Evolutionary conservation across 2,329 filamentous ascomycete genomes (phyloP).

Genomic region (Penicillium sp.): DNA sequence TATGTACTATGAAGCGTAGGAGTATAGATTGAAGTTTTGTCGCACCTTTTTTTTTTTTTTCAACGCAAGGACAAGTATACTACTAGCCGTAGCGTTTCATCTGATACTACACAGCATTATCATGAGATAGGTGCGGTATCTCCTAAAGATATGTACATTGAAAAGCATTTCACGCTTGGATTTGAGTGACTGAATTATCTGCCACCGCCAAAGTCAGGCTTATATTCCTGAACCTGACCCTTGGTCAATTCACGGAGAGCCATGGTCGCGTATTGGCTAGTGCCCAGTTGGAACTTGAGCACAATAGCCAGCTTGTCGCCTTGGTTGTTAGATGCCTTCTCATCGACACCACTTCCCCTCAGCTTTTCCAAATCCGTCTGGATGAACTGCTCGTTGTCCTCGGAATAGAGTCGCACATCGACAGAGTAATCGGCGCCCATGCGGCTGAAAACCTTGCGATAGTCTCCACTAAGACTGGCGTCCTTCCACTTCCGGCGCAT

Average conservation of each 20-base stretch:
- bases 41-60: no score
- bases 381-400: constrained; percentile 78
- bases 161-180: background rate
- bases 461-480: constrained; percentile 84
- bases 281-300: constrained; percentile 74
- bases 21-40: no score
- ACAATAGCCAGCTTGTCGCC: constrained; percentile 66
- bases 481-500: constrained; percentile 89
- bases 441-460: constrained; percentile 79
- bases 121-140: no score
- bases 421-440: constrained; percentile 68
- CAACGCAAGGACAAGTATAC: no score
- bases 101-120: no score
- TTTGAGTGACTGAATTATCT: constrained; percentile 17
- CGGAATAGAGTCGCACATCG: constrained; percentile 69
- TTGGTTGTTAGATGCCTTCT: constrained; percentile 15
- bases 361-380: constrained; percentile 81
- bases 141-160: background rate
- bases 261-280: constrained; percentile 85
- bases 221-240: constrained; percentile 64
- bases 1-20: no score
- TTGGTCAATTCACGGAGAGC: constrained; percentile 79
- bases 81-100: no score
- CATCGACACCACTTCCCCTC: constrained; percentile 44
- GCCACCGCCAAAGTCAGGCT: constrained; percentile 64